Percentiles rank a stretch among this genome's conserved stretches.
These are phyloP conservation scores for Nannizzia gypsea DNA, from an alignment of 2,329 filamentous ascomycete genomes.

Conservation along the genomic window DNA sequence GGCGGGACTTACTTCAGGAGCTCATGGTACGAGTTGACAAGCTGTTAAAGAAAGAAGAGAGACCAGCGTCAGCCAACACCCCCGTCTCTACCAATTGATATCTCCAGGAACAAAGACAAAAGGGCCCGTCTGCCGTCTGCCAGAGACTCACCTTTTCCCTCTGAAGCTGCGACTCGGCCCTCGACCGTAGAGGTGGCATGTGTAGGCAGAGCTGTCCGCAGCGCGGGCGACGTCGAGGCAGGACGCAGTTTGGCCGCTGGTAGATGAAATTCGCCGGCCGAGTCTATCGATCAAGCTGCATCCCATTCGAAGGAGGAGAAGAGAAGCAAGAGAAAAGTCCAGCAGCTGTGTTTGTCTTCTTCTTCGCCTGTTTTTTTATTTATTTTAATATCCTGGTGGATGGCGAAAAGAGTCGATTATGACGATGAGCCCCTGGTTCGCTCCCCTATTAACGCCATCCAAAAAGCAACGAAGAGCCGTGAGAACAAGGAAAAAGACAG, in stretches of 20 bases:
- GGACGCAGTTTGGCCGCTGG: neutral
- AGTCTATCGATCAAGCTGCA: neutral
- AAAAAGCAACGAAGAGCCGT: neutral
- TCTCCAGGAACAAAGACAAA: neutral
- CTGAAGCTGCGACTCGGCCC: slow-evolving; percentile 46
- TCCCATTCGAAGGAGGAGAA: neutral
- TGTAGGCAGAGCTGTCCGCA: slow-evolving; percentile 18
- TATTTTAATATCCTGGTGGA: neutral
- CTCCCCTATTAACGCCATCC: slow-evolving; percentile 1
- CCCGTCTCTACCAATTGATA: neutral
- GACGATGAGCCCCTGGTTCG: neutral
- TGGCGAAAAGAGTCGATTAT: neutral
- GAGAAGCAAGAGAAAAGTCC: neutral
- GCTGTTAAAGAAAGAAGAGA: slow-evolving; percentile 55
- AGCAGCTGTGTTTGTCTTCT: neutral
- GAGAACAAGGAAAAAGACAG: neutral
- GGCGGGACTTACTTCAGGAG: slow-evolving; percentile 65
- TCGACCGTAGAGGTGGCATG: slow-evolving; percentile 34
- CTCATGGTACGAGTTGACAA: slow-evolving; percentile 93
- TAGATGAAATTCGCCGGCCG: neutral
- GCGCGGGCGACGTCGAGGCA: neutral
- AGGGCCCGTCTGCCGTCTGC: neutral
- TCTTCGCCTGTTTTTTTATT: neutral
- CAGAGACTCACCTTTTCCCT: slow-evolving; percentile 44
- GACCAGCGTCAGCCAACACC: neutral